Conservation (phyloP, 331 rosid genomes). For the Malus hybrid region DNA sequence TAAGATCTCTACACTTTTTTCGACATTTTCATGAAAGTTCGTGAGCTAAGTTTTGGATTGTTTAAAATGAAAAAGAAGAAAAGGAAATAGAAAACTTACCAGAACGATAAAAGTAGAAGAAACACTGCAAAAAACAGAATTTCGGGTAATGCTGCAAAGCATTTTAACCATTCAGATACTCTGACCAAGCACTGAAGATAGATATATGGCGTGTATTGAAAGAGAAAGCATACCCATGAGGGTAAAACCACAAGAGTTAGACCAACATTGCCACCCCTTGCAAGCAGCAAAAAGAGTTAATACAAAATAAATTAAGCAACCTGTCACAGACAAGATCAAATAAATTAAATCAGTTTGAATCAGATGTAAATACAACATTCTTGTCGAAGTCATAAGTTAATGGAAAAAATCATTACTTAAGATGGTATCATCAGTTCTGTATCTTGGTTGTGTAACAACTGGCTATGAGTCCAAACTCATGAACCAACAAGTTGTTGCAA, state of each 20-base stretch:
- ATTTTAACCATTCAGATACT: conserved; percentile 22
- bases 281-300: conserved; percentile 63
- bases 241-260: conserved; percentile 76
- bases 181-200: conserved; percentile 8
- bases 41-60: not conserved
- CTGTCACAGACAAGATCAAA: conserved; percentile 43
- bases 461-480: not conserved
- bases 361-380: not conserved
- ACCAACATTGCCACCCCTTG: conserved; percentile 82
- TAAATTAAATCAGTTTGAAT: not conserved
- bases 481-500: not conserved
- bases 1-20: conserved; percentile 5
- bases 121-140: conserved; percentile 81
- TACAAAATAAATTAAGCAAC: conserved; percentile 59
- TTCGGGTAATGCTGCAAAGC: conserved; percentile 87
- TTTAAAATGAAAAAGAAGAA: not conserved
- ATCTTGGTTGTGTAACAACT: not conserved
- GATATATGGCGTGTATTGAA: conserved; percentile 5
- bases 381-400: not conserved
- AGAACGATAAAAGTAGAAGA: conserved; percentile 95
- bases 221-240: conserved; percentile 66
- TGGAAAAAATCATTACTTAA: not conserved
- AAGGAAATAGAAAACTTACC: conserved; percentile 49
- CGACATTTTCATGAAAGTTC: not conserved
- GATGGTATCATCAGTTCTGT: not conserved